Base-by-base conservation (phyloP, 768 basidiomycete species). In the Calvatia gigantea region DNA sequence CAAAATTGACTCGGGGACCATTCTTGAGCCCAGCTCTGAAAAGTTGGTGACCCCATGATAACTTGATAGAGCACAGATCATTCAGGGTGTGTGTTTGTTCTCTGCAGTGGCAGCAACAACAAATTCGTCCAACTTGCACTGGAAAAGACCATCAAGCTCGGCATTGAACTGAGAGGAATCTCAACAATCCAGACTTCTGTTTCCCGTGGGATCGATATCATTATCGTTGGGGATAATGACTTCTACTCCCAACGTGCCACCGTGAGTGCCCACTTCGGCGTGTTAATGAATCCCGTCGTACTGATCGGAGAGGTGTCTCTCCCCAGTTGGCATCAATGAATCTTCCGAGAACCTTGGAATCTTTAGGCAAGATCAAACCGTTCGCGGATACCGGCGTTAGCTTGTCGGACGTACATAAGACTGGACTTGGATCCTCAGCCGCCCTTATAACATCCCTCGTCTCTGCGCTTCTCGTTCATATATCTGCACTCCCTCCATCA, bases 391-490 rank as follows among this genome's bases (percentile, higher is more conserved):
- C 90, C 14, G 81, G 84, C 54, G 86, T 88, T 45, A 72, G 70
- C 0, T 76, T 99, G 33, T 72, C 79, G 0, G 74, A 91, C 47
- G 95, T 96, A n/a, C 94, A 98, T 80, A 99, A 99, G 74, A 98
- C 97, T 0, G 97, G 97, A 7, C 83, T 98, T 45, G 97, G 97
- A 37, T 98, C 95, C 5, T 97, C 94, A 2, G 97, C 97, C 4
- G 94, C 97, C 0, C 81, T 99, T 60, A 97, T 98, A 68, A 98
- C 97, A 2, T 96, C 96, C 41, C 83, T 98, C 57, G 89, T 94
- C 48, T 86, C 91, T 41, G 87, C 85, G 2, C 80, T 99, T 31
- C 81, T 98, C 25, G 72, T 93, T 25, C 91, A 92, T 63, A 77
- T 93, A 58, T 70, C 73, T 32, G 77, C 86, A 54, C 81, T 95